Evolutionary conservation across 805 yeast species (phyloP).

Genomic region (Starmerella roubikii): DNA sequence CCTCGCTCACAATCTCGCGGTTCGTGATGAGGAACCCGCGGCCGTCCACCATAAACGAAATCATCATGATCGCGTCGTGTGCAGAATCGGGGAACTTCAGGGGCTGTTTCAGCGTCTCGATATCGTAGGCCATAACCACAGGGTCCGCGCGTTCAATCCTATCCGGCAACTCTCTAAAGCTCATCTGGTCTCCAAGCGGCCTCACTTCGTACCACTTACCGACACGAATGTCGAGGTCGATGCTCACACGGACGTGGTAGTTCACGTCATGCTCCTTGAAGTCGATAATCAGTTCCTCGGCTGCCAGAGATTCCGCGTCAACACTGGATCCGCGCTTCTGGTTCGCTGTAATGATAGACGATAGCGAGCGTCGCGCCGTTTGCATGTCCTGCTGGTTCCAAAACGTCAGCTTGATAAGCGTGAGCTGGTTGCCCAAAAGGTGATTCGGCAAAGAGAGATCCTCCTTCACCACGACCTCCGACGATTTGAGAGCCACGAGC

Average conservation of each 20-base stretch:
- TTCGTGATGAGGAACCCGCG: conserved; percentile 90
- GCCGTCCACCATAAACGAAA: conserved; percentile 97
- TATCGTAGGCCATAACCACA: conserved; percentile 90
- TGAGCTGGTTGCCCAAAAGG: conserved; percentile 56
- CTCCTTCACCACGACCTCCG: conserved; percentile 50
- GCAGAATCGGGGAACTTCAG: conserved; percentile 87
- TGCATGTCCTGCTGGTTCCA: conserved; percentile 61
- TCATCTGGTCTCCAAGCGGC: not conserved
- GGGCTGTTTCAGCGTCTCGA: conserved; percentile 94
- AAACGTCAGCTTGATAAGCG: conserved; percentile 55
- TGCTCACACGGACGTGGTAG: conserved; percentile 89
- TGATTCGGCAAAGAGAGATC: conserved; percentile 79
- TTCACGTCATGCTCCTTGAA: conserved; percentile 93
- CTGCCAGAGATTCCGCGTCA: conserved; percentile 23
- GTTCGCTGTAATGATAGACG: conserved; percentile 61
- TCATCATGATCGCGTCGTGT: conserved; percentile 94
- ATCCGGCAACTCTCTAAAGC: conserved; percentile 46
- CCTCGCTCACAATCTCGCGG: conserved; percentile 84
- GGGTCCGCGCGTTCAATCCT: conserved; percentile 95
- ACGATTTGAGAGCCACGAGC: conserved; percentile 38
- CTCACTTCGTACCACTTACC: conserved; percentile 73
- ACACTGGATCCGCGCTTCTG: conserved; percentile 39
- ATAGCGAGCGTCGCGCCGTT: conserved; percentile 54
- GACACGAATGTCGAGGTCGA: conserved; percentile 66
- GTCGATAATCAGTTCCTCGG: conserved; percentile 50